These are phyloP conservation scores for Heracleum sosnowskyi DNA, from an alignment of 129 eudicot species.

Conservation along the genomic window DNA sequence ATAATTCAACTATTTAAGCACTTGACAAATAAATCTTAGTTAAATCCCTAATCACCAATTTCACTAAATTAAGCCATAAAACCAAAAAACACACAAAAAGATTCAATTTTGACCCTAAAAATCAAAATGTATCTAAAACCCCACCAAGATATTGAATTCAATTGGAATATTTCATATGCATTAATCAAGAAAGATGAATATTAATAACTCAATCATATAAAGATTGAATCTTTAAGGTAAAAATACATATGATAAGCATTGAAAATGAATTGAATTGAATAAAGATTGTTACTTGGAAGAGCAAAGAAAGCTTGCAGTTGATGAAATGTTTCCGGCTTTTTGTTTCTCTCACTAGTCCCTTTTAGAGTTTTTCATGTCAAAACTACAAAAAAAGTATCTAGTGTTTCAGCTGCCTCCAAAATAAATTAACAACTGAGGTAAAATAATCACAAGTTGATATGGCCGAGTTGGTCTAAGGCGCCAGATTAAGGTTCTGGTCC, in stretches of 20 bases:
- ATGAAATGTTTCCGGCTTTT: not conserved
- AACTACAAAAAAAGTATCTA: too few relatives aligned
- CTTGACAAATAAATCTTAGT: not conserved
- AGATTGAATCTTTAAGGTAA: too few relatives aligned
- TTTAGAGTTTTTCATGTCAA: too few relatives aligned
- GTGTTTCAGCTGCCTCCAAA: too few relatives aligned
- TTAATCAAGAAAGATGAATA: not conserved
- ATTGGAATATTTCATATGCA: not conserved
- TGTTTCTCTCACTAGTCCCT: not conserved
- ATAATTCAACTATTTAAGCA: not conserved
- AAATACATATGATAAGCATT: not conserved
- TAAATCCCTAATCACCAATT: not conserved
- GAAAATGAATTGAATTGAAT: too few relatives aligned
- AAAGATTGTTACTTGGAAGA: not conserved
- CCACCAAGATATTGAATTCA: too few relatives aligned
- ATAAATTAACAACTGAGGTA: too few relatives aligned
- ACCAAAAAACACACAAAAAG: not conserved
- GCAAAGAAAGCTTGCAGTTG: not conserved
- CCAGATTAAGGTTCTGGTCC: constrained; percentile 99
- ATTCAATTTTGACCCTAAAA: not conserved
- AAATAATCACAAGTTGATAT: constrained; percentile 10
- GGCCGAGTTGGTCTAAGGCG: constrained; percentile 89
- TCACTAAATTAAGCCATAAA: not conserved
- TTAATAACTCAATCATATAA: too few relatives aligned
- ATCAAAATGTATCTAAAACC: too few relatives aligned